Conservation (phyloP, 208 protist species). For the Blechomonas ayalai region DNA sequence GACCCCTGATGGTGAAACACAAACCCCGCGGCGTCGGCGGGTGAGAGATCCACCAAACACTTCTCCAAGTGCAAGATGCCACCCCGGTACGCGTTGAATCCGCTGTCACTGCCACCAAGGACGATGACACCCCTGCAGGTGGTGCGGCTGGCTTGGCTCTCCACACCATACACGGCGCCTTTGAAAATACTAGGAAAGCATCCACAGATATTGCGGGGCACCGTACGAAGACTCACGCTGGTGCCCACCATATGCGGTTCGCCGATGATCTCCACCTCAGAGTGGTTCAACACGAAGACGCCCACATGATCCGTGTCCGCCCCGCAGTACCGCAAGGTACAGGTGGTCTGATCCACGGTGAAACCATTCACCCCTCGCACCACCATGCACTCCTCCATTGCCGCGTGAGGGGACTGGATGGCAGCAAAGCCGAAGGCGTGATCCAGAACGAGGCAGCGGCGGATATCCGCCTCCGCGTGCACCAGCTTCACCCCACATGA, state of each 20-base stretch:
- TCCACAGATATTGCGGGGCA: constrained; percentile 24
- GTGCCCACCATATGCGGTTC: constrained; percentile 37
- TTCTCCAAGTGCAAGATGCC: constrained; percentile 19
- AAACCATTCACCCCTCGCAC: constrained; percentile 61
- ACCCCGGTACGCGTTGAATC: constrained; percentile 51
- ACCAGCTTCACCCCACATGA: constrained; percentile 55
- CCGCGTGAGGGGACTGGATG: constrained; percentile 23
- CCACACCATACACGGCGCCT: constrained; percentile 50
- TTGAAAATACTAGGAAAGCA: constrained; percentile 31
- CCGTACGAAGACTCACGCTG: constrained; percentile 8
- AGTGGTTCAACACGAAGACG: constrained; percentile 48
- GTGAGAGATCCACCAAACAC: constrained; percentile 41
- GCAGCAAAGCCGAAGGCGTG: constrained; percentile 57
- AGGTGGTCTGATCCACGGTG: constrained; percentile 40
- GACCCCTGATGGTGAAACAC: constrained; percentile 5
- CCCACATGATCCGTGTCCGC: constrained; percentile 52
- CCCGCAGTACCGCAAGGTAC: constrained; percentile 34
- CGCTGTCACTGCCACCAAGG: constrained; percentile 35
- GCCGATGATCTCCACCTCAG: constrained; percentile 12
- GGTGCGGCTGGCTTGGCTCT: constrained; percentile 37
- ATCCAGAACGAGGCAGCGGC: constrained; percentile 35
- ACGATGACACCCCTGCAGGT: constrained; percentile 37
- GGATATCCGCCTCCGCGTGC: constrained; percentile 17
- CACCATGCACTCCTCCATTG: constrained; percentile 38
- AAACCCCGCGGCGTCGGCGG: constrained; percentile 6